Conservation (phyloP, 192 early-diverging fungal genomes). For the Linnemannia hyalina region DNA sequence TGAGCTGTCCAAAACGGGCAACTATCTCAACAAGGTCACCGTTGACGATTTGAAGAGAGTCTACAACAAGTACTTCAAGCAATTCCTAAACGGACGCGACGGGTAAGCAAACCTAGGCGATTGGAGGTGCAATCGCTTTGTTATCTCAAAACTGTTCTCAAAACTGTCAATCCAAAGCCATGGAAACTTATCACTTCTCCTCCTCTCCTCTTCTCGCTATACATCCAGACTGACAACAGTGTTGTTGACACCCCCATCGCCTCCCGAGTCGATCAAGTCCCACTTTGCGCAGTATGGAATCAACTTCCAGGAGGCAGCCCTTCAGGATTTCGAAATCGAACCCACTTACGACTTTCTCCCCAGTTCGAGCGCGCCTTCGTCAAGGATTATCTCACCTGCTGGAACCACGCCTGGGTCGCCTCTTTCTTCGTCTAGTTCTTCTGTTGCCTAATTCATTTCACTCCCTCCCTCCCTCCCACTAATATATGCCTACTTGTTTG, state of each 20-base stretch:
- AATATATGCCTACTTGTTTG: background rate
- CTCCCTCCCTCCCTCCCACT: background rate
- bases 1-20: constrained; percentile 58
- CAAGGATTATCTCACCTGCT: constrained; percentile 27
- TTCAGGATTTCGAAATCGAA: constrained; percentile 52
- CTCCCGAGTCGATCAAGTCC: constrained; percentile 52
- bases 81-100: constrained; percentile 64
- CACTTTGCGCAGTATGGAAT: constrained; percentile 52
- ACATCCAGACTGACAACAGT: constrained; percentile 37
- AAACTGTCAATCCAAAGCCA: too few relatives aligned
- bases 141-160: too few relatives aligned
- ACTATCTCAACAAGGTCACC: constrained; percentile 65
- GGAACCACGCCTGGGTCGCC: constrained; percentile 34
- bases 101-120: constrained; percentile 17
- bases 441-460: background rate
- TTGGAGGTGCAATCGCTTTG: background rate
- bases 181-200: background rate
- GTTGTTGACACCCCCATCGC: constrained; percentile 52
- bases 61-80: constrained; percentile 67
- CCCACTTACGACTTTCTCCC: constrained; percentile 36
- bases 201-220: background rate
- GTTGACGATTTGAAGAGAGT: constrained; percentile 65
- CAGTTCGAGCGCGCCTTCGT: constrained; percentile 10
- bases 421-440: constrained; percentile 18
- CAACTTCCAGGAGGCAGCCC: constrained; percentile 34